Conservation (phyloP, 208 protist genomes). For the Trypanosoma congolense region DNA sequence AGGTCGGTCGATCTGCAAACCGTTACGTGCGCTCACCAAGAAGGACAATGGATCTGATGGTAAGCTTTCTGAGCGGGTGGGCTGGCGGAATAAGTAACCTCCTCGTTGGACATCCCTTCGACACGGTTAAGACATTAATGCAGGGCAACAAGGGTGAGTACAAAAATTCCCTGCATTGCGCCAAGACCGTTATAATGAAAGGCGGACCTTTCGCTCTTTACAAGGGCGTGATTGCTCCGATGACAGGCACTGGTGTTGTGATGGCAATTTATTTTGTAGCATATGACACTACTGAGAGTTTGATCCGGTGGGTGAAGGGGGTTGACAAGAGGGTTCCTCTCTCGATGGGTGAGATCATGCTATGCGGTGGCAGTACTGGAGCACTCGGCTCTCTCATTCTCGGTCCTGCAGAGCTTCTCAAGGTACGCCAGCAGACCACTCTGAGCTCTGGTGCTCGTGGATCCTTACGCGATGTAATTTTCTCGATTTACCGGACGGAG, state of each 20-base stretch:
- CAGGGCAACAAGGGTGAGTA: conserved; percentile 24
- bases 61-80: conserved; percentile 33
- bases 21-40: too few relatives aligned
- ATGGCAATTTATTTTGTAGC: conserved; percentile 41
- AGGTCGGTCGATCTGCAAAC: too few relatives aligned
- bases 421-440: conserved; percentile 45
- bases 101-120: conserved; percentile 39
- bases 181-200: conserved; percentile 7
- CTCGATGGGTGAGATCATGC: conserved; percentile 23
- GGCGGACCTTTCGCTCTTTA: conserved; percentile 34
- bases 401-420: conserved; percentile 41
- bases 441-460: conserved; percentile 22
- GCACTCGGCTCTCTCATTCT: conserved; percentile 27
- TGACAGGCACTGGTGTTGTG: conserved; percentile 28
- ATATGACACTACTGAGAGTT: conserved; percentile 27
- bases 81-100: conserved; percentile 28
- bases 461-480: conserved; percentile 17
- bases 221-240: conserved; percentile 30
- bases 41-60: conserved; percentile 20
- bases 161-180: conserved; percentile 12
- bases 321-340: conserved; percentile 7
- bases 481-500: conserved; percentile 23
- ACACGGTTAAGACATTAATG: conserved; percentile 55
- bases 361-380: conserved; percentile 40
- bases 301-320: conserved; percentile 14